These are phyloP conservation scores for Gynandropsis gynandra DNA, from an alignment of 345 rosid species.

Conservation along the genomic window DNA sequence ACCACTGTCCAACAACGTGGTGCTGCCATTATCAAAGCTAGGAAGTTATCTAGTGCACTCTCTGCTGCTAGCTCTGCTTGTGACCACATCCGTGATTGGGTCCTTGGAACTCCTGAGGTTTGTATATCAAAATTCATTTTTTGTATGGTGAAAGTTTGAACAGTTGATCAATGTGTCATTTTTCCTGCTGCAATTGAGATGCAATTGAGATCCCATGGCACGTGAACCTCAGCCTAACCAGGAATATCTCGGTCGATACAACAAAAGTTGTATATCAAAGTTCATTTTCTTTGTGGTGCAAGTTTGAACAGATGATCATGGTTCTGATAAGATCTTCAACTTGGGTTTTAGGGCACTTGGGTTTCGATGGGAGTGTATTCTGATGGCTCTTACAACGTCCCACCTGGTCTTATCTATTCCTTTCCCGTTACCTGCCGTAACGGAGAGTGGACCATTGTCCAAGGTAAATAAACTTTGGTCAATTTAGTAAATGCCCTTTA, in stretches of 20 bases:
- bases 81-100: conserved; percentile 98
- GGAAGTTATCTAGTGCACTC: conserved; percentile 90
- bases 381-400: conserved; percentile 93
- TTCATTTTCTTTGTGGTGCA: background rate
- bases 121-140: background rate
- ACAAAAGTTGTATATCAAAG: no score
- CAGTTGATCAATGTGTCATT: no score
- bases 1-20: conserved; percentile 94
- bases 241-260: no score
- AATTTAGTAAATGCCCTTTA: no score
- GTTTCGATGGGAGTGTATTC: conserved; percentile 99
- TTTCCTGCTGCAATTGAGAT: no score
- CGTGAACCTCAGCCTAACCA: no score
- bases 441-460: conserved; percentile 92
- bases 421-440: conserved; percentile 81
- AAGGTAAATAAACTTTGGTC: conserved; percentile 44
- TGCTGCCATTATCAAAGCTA: conserved; percentile 96
- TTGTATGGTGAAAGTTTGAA: background rate
- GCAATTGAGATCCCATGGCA: no score
- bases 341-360: conserved; percentile 64
- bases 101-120: conserved; percentile 96
- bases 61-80: conserved; percentile 99
- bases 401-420: conserved; percentile 92
- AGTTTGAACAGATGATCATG: background rate
- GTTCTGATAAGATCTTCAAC: conserved; percentile 14